Percentiles rank a stretch among this genome's conserved stretches.
Evolutionary conservation across 768 basidiomycete species (phyloP).

Genomic region (Tulasnella calospora): DNA sequence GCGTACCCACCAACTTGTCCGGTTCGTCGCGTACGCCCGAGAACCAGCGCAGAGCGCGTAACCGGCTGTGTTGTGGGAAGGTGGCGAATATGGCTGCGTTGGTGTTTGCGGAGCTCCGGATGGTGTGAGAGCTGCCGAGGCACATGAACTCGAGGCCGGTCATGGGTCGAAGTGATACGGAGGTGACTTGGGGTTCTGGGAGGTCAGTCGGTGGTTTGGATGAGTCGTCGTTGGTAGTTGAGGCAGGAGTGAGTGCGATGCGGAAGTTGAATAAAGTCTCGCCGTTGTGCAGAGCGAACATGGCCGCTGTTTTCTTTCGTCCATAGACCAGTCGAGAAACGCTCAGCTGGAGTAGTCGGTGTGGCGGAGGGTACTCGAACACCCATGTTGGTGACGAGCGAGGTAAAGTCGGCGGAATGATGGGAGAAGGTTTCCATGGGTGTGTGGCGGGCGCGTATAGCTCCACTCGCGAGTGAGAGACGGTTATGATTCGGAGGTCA

Average conservation of each 20-base stretch:
- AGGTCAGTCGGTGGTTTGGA: not conserved
- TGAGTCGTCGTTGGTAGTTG: not conserved
- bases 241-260: not conserved
- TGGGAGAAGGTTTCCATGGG: not conserved
- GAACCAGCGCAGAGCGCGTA: not conserved
- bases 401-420: not conserved
- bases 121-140: too few relatives aligned
- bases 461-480: not conserved
- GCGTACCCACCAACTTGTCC: too few relatives aligned
- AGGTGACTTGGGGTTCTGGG: not conserved
- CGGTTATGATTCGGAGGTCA: not conserved
- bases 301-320: not conserved
- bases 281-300: not conserved
- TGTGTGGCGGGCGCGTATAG: not conserved
- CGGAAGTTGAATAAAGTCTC: not conserved
- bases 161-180: too few relatives aligned
- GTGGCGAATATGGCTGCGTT: too few relatives aligned
- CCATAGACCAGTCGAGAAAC: not conserved
- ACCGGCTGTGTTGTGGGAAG: too few relatives aligned
- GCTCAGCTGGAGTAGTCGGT: not conserved
- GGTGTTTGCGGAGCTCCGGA: too few relatives aligned
- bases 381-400: not conserved
- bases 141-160: too few relatives aligned
- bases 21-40: not conserved
- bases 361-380: not conserved